Conservation (phyloP, 2,329 filamentous ascomycete genomes). For the Paecilomyces sp. region DNA sequence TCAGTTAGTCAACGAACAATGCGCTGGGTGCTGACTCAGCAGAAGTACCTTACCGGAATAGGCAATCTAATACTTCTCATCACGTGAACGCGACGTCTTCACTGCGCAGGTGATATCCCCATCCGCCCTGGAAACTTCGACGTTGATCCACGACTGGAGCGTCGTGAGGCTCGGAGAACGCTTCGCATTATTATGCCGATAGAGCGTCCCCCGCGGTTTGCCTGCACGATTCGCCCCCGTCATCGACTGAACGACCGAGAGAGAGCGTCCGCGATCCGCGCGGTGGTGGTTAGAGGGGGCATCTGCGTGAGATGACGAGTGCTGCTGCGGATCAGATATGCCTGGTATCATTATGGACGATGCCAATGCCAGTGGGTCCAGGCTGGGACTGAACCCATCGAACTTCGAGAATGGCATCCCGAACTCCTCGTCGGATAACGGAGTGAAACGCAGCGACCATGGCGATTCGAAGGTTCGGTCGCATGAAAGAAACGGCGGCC, state of each 20-base stretch:
- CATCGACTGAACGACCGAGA: not conserved
- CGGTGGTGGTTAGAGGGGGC: slow-evolving; percentile 11
- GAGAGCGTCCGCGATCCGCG: not conserved
- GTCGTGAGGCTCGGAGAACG: not conserved
- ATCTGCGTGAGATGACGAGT: slow-evolving; percentile 10
- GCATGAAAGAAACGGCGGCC: slow-evolving; percentile 4
- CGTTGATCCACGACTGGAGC: not conserved
- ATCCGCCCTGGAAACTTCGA: not conserved
- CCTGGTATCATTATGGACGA: slow-evolving; percentile 37
- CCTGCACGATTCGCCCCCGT: not conserved
- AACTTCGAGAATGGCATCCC: slow-evolving; percentile 19
- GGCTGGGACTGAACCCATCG: slow-evolving; percentile 13
- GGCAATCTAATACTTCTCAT: not conserved
- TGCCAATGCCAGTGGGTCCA: slow-evolving; percentile 20
- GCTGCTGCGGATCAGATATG: slow-evolving; percentile 23
- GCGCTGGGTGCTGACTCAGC: no score
- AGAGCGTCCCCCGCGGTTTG: not conserved
- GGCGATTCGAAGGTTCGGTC: slow-evolving; percentile 14
- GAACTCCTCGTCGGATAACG: slow-evolving; percentile 7
- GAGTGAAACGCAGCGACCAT: slow-evolving; percentile 9
- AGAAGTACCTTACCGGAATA: no score
- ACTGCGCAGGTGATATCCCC: not conserved
- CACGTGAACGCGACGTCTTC: not conserved
- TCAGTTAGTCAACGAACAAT: no score
- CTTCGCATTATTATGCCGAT: not conserved